These are phyloP conservation scores for Fusarium annulatum DNA, from an alignment of 2,329 filamentous ascomycete genomes.

Conservation along the genomic window DNA sequence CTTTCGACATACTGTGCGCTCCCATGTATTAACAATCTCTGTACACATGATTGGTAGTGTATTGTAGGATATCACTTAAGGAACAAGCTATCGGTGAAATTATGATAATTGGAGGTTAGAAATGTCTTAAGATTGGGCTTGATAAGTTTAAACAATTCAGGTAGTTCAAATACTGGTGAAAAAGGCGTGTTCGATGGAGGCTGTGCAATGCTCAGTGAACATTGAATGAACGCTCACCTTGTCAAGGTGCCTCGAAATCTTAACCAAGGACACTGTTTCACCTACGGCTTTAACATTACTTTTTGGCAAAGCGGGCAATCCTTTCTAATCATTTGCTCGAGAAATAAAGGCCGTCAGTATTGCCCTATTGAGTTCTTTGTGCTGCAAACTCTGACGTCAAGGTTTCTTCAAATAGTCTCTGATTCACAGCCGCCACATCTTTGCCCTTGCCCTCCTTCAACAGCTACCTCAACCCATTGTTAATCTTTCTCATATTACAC, in stretches of 20 bases:
- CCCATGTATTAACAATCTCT: not conserved
- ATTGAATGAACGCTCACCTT: rapidly evolving
- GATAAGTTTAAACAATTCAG: rapidly evolving
- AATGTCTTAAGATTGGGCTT: rapidly evolving
- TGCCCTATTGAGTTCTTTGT: not conserved
- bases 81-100: rapidly evolving
- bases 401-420: not conserved
- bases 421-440: not conserved
- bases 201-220: not conserved
- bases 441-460: not conserved
- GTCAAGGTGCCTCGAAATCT: rapidly evolving
- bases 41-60: not conserved
- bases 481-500: rapidly evolving
- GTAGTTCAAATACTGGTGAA: rapidly evolving
- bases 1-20: not conserved
- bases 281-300: not conserved
- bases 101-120: rapidly evolving
- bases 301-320: no score
- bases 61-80: rapidly evolving
- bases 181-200: rapidly evolving
- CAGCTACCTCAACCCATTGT: rapidly evolving
- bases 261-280: not conserved
- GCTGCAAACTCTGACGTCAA: not conserved
- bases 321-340: rapidly evolving
- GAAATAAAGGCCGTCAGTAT: rapidly evolving